Evolutionary conservation across 805 yeast genomes (phyloP), one percentile per base, ranked within the genome.

Genomic region (Debaryomyces tyrocola): DNA sequence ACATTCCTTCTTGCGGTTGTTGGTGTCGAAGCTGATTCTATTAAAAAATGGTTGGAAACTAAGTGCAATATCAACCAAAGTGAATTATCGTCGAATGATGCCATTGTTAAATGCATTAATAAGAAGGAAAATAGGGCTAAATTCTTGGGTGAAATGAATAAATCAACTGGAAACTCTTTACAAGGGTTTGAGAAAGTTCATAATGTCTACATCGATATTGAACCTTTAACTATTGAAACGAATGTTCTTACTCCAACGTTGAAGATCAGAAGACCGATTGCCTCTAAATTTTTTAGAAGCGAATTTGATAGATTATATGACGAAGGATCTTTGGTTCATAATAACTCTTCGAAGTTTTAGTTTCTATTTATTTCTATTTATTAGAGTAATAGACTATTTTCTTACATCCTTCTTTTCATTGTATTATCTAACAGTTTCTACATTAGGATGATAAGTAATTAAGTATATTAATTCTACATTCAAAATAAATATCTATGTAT

Each of bases 191-290:
- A 73, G 54, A 67, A 65, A 46, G 48, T 73, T 33, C 69, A 70
- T 55, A 73, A 73, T 49, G 52, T 68, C n/a, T 43, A 51, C 29
- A 53, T 70, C 44, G 69, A 56, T 15, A 56, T 72, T 37, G 74
- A 73, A 40, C 77, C 77, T 8, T 64, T 73, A 52, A 68, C 63
- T 11, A 55, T 69, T 9, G 75, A 67, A 35, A 59, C 58, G 18
- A 66, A 68, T 43, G 69, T 72, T 1, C 60, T 73, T 20, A 73
- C 77, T 1, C 76, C 76, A 24, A 73, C 77, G 1, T 56, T 70
- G 64, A 73, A 73, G 55, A 60, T 73, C 44, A 72, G 66, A 54
- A 64, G 77, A 50, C 73, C 74, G n/a, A 41, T 65, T 33, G 70
- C 70, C 35, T 45, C 55, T 33, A 62, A 62, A 46, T 60, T 46